Conservation (phyloP, 2,329 filamentous ascomycete species). For the Rutstroemia sp. region DNA sequence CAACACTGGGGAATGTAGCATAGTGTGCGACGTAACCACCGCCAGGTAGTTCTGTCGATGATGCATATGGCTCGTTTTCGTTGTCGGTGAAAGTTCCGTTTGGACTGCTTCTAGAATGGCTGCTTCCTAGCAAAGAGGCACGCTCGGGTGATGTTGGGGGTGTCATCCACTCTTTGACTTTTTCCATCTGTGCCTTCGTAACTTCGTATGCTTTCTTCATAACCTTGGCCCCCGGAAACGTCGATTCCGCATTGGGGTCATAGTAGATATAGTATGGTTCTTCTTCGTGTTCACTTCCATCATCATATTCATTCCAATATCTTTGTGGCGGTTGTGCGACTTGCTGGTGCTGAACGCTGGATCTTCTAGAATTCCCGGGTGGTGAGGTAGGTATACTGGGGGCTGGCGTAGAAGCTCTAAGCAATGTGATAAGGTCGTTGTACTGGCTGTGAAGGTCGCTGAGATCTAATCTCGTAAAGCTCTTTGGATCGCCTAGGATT, state of each 20-base stretch:
- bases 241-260: conserved; percentile 53
- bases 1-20: conserved; percentile 43
- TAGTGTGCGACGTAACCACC: conserved; percentile 50
- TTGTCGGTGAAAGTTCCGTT: conserved; percentile 35
- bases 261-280: conserved; percentile 67
- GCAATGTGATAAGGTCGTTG: conserved; percentile 40
- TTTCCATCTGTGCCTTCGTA: conserved; percentile 39
- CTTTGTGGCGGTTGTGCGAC: neutral
- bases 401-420: conserved; percentile 35
- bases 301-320: conserved; percentile 86
- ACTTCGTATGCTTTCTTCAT: conserved; percentile 46
- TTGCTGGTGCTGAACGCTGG: conserved; percentile 11
- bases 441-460: conserved; percentile 42
- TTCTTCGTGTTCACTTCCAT: conserved; percentile 60
- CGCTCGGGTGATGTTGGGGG: conserved; percentile 23
- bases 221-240: conserved; percentile 47
- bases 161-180: conserved; percentile 44
- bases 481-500: conserved; percentile 58
- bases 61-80: conserved; percentile 43
- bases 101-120: conserved; percentile 16
- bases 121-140: conserved; percentile 22
- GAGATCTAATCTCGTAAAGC: conserved; percentile 64
- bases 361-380: conserved; percentile 14
- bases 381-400: conserved; percentile 20
- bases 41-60: conserved; percentile 37